A percentile compares a stretch with the other conserved stretches of the same genome.
phyloP scores from a whole-genome alignment of 129 eudicot genomes.

The Daucus carota region DH1_v3.0 NC_030389.2:3750501-3751000 shows the following conservation, averaged over 20 bases:
- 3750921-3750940: too few species aligned
- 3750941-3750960: too few species aligned
- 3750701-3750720: neutral
- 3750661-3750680: slow-evolving; percentile 60
- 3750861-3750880: too few species aligned
- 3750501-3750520: slow-evolving; percentile 15
- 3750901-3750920: too few species aligned
- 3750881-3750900: too few species aligned
- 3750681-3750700: slow-evolving; percentile 21
- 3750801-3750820: too few species aligned
- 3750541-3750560: slow-evolving; percentile 50
- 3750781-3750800: too few species aligned
- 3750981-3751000: too few species aligned
- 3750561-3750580: slow-evolving; percentile 50
- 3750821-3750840: too few species aligned
- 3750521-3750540: slow-evolving; percentile 44
- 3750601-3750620: slow-evolving; percentile 58
- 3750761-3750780: neutral
- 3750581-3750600: slow-evolving; percentile 56
- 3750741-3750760: too few species aligned
- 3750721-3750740: neutral
- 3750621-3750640: slow-evolving; percentile 58
- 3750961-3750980: too few species aligned
- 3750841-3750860: too few species aligned
- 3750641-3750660: slow-evolving; percentile 42